A percentile compares a stretch with the other conserved stretches of the same genome.
Conservation (phyloP, 306 rosid species). For the Ziziphus jujuba region DNA sequence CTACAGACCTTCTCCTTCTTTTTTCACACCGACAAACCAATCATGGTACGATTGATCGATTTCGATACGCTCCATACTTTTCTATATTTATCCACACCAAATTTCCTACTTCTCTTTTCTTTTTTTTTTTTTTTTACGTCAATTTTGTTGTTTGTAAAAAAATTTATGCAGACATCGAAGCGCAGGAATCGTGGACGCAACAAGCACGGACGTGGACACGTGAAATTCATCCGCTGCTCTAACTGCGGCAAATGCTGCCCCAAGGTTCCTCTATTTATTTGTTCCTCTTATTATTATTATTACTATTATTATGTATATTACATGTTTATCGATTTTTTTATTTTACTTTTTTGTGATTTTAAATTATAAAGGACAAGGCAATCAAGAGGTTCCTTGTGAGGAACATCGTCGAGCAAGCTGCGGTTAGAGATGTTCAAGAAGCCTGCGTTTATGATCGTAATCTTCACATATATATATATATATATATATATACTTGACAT, state of each 20-base stretch:
- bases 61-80: too few relatives aligned
- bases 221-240: constrained; percentile 84
- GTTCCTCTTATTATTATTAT: too few relatives aligned
- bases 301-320: background rate
- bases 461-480: background rate
- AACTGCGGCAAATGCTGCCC: constrained; percentile 98
- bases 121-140: too few relatives aligned
- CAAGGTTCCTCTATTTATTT: constrained; percentile 40
- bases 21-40: too few relatives aligned
- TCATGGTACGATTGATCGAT: too few relatives aligned
- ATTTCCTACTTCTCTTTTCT: too few relatives aligned
- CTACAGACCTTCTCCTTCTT: too few relatives aligned
- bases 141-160: too few relatives aligned
- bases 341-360: background rate
- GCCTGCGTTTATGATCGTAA: constrained; percentile 91
- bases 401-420: constrained; percentile 99
- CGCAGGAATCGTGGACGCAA: constrained; percentile 93
- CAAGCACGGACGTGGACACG: constrained; percentile 90
- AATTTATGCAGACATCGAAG: constrained; percentile 74
- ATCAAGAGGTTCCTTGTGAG: constrained; percentile 81
- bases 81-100: too few relatives aligned
- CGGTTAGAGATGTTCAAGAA: constrained; percentile 95
- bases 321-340: background rate
- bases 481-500: background rate
- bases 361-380: constrained; percentile 68